A percentile compares a stretch with the other conserved stretches of the same genome.
Evolutionary conservation across 2,329 filamentous ascomycete genomes (phyloP).

Genomic region (Aspergillus sp.): DNA sequence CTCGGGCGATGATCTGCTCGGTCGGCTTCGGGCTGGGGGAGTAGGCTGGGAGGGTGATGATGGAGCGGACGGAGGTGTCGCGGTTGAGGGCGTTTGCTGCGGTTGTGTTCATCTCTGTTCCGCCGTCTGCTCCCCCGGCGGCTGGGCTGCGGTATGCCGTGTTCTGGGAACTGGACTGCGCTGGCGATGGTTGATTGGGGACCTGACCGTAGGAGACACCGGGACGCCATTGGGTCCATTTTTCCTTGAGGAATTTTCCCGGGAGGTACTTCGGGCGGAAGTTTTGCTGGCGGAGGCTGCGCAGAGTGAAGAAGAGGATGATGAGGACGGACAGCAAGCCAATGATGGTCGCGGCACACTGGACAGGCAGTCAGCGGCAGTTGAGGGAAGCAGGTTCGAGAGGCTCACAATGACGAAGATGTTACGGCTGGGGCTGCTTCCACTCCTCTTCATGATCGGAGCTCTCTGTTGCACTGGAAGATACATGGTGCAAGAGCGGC

Average conservation of each 20-base stretch:
- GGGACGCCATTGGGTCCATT: constrained; percentile 44
- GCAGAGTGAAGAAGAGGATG: constrained; percentile 28
- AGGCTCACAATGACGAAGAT: constrained; percentile 23
- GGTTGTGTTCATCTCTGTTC: constrained; percentile 19
- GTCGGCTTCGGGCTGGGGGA: constrained; percentile 60
- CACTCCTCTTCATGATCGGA: neutral
- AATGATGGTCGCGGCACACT: constrained; percentile 23
- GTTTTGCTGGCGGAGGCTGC: constrained; percentile 35
- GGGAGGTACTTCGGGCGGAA: constrained; percentile 44
- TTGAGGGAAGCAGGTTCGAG: neutral
- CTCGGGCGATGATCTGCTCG: constrained; percentile 75
- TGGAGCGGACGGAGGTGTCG: constrained; percentile 78
- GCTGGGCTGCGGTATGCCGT: constrained; percentile 20
- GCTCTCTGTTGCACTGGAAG: constrained; percentile 8
- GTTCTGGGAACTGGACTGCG: constrained; percentile 10
- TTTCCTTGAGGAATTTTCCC: constrained; percentile 40
- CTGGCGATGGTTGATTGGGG: constrained; percentile 13
- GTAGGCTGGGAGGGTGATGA: constrained; percentile 88
- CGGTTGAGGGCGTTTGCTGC: constrained; percentile 53
- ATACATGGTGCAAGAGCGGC: constrained; percentile 10
- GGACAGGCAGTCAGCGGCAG: constrained; percentile 2
- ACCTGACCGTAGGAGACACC: constrained; percentile 34
- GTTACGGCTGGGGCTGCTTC: constrained; percentile 11
- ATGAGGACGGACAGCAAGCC: constrained; percentile 22
- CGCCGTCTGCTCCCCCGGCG: constrained; percentile 5